phyloP scores from a whole-genome alignment of 208 protist genomes.

The Leishmania tarentolae region DNA sequence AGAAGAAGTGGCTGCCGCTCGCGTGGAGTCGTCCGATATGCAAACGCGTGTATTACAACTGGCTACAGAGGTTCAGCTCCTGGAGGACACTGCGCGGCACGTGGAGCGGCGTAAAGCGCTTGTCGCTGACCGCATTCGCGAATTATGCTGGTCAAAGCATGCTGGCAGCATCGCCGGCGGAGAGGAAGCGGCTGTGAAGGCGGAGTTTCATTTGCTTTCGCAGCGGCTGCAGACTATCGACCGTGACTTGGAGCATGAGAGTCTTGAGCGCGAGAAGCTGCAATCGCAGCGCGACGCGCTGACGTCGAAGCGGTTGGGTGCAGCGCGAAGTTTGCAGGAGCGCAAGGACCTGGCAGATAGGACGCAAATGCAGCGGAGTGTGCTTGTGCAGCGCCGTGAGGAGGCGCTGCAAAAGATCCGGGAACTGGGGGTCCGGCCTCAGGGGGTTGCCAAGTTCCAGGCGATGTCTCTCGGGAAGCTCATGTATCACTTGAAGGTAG shows the following conservation, averaged over 20 bases:
- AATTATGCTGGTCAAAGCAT: slow-evolving; percentile 61
- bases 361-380: slow-evolving; percentile 59
- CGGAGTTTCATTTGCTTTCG: slow-evolving; percentile 48
- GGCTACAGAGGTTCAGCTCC: slow-evolving; percentile 64
- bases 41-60: slow-evolving; percentile 57
- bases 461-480: slow-evolving; percentile 72
- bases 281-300: slow-evolving; percentile 55
- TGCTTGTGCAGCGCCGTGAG: slow-evolving; percentile 83
- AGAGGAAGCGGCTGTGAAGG: slow-evolving; percentile 61
- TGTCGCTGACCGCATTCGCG: slow-evolving; percentile 61
- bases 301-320: slow-evolving; percentile 37
- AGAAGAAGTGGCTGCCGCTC: slow-evolving; percentile 40
- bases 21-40: slow-evolving; percentile 35
- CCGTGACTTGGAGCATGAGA: slow-evolving; percentile 38
- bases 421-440: slow-evolving; percentile 89
- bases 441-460: slow-evolving; percentile 34
- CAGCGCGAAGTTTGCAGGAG: slow-evolving; percentile 56
- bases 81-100: slow-evolving; percentile 75
- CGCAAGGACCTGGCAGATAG: slow-evolving; percentile 61
- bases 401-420: slow-evolving; percentile 91
- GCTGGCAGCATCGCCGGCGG: slow-evolving; percentile 27
- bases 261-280: slow-evolving; percentile 45
- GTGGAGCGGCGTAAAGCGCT: slow-evolving; percentile 52
- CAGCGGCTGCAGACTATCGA: slow-evolving; percentile 52
- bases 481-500: slow-evolving; percentile 75